Evolutionary conservation across 2,329 filamentous ascomycete species (phyloP), one percentile per base, ranked within the genome.

Genomic region (Penicillium sp.): DNA sequence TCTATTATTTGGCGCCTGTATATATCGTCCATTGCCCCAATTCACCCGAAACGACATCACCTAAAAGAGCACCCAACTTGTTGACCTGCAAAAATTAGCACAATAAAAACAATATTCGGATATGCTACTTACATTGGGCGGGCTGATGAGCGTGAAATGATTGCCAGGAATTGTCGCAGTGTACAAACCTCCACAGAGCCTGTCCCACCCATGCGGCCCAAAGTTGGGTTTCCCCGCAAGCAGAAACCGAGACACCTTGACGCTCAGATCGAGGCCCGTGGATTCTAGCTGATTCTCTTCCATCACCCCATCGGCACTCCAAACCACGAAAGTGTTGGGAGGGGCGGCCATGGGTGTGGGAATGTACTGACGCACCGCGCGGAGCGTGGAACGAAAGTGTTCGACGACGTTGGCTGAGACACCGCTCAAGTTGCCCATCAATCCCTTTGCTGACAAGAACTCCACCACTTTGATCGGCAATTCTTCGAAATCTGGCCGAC

Each of bases 141-240:
- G 41, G 27, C 27, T 44, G 27, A 44, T 44, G 13, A 44, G n/a
- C 11, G 41, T 44, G 18, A 44, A 44, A 33, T 44, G 41, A 44
- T 30, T 44, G 13, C 41, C 41, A n/a, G 41, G 30, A 7, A 33
- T 44, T 16, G 24, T 31, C 13, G 25, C 27, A 14, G 18, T 30
- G 27, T 31, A 18, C n/a, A 44, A 31, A 18, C 25, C n/a, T 20
- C 27, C 27, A 16, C 41, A 14, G 16, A 44, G 27, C 13, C 27
- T 24, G 6, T 44, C 41, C 41, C 41, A 44, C 9, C 41, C 41
- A 44, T 44, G 25, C n/a, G 41, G 41, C n/a, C 24, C 27, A 25
- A 31, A 44, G 9, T 44, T 33, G n/a, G 25, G 25, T 13, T 44
- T 44, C n/a, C 41, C 41, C 8, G 10, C 41, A 10, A 44, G 16